Base-by-base conservation (phyloP, 176 grass and related monocot species). In the Neostapfia colusana region DNA sequence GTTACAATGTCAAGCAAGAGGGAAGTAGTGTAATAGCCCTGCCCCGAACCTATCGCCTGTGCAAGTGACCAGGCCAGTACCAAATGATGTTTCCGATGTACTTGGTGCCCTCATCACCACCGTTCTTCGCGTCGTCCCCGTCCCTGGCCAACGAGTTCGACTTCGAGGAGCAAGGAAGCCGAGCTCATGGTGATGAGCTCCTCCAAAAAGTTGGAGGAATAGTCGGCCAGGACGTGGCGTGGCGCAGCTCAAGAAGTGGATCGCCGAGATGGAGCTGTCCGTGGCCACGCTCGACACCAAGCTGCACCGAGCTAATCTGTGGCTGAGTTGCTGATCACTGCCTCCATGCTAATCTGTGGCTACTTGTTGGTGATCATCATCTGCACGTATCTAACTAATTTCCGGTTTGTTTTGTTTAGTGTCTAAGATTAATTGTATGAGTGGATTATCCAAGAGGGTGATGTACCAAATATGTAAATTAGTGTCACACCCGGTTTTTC, bases 201-300 rank as follows among this genome's bases (percentile, higher is more conserved):
- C 55, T 70, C 95, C 73, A 92, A 64, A 81, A 89, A 82, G 70
- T 65, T 99, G 35, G 95, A 92, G 35, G 81, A 83, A 26, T 89
- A 95, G 72, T 40, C 85, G 5, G 81, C 73, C 11, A 84, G 82
- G 77, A 88, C 89, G 21, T 86, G 88, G 78, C 78, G 40, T 90
- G 20, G 62, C 62, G 73, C 83, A 70, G 68, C 82, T 95, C 27
- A 99, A 95, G 75, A 85, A 67, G 65, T 80, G 95, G 69, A 80
- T 92, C 20, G 39, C 77, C 0, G 89, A 95, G 64, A 90, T 91
- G 50, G 95, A 88, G 65, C 64, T 86, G 17, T 75, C 77, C 67
- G 70, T 92, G 81, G 89, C 89, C n/a, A 85, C 79, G 48, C 85
- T 99, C 42, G 92, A 86, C 28, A 77, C 80, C 8, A 90, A 99